Conservation (phyloP, 495 filamentous ascomycete species). For the Penicillium salamii region DNA sequence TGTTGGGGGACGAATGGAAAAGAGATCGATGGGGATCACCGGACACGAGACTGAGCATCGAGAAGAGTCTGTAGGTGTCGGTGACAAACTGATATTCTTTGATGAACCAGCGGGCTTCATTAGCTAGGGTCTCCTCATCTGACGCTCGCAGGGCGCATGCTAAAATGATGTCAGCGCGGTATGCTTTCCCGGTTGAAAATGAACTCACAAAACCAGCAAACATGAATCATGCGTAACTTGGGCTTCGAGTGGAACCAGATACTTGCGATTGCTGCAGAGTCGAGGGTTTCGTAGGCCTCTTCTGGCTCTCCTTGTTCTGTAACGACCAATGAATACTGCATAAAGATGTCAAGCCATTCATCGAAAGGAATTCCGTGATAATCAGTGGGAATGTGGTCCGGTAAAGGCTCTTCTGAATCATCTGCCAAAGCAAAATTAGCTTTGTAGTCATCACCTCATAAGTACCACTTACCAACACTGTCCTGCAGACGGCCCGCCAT, state of each 20-base stretch:
- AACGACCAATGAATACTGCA: slow-evolving; percentile 74
- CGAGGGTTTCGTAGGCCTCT: slow-evolving; percentile 74
- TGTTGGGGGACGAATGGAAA: slow-evolving; percentile 59
- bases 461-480: slow-evolving; percentile 46
- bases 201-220: slow-evolving; percentile 72
- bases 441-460: neutral
- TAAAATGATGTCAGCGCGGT: slow-evolving; percentile 21
- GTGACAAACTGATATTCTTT: slow-evolving; percentile 78
- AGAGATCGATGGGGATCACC: slow-evolving; percentile 43
- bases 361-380: slow-evolving; percentile 79
- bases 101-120: slow-evolving; percentile 76
- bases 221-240: slow-evolving; percentile 68
- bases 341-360: slow-evolving; percentile 87
- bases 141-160: slow-evolving; percentile 77
- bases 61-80: slow-evolving; percentile 80
- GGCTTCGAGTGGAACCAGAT: slow-evolving; percentile 71
- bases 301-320: slow-evolving; percentile 56
- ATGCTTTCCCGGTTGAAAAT: neutral
- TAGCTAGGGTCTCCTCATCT: slow-evolving; percentile 71
- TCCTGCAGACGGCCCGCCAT: slow-evolving; percentile 64
- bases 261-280: slow-evolving; percentile 68
- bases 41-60: slow-evolving; percentile 64
- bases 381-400: slow-evolving; percentile 49
- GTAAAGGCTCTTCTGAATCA: slow-evolving; percentile 25
- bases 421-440: slow-evolving; percentile 19